phyloP scores from a whole-genome alignment of 441 rosid species.

The Erodium texanum region DNA sequence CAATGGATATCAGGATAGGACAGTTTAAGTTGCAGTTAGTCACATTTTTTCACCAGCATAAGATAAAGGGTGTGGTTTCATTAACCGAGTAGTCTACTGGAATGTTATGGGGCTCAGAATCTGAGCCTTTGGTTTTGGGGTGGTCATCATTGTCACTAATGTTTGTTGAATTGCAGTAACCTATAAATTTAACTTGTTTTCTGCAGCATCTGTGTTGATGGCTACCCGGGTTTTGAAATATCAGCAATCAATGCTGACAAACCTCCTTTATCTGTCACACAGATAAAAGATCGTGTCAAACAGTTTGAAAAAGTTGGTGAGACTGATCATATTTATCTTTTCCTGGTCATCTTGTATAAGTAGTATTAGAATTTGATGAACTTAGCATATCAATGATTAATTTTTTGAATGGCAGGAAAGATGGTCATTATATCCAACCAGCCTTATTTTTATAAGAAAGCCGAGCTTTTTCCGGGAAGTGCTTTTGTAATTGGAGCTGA shows the following conservation, averaged over 20 bases:
- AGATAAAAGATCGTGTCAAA: constrained; percentile 66
- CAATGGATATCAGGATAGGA: too few species aligned
- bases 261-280: constrained; percentile 56
- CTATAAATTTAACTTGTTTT: not conserved
- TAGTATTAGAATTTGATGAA: constrained; percentile 3
- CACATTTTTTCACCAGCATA: too few species aligned
- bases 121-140: too few species aligned
- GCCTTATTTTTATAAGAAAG: constrained; percentile 76
- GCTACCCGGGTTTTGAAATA: constrained; percentile 80
- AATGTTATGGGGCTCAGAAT: too few species aligned
- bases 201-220: constrained; percentile 52
- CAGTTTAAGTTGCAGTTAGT: too few species aligned
- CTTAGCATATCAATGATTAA: not conserved
- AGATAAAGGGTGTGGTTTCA: too few species aligned
- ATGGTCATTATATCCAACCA: constrained; percentile 31
- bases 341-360: not conserved
- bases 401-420: not conserved
- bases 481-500: constrained; percentile 15
- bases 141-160: too few species aligned
- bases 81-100: too few species aligned
- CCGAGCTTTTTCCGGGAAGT: constrained; percentile 8
- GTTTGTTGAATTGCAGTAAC: too few species aligned
- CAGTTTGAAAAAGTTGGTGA: constrained; percentile 70
- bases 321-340: constrained; percentile 22
- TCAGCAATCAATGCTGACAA: constrained; percentile 93